Base-by-base conservation (phyloP, 192 early-diverging fungal genomes). In the Coemansia javaensis region DNA sequence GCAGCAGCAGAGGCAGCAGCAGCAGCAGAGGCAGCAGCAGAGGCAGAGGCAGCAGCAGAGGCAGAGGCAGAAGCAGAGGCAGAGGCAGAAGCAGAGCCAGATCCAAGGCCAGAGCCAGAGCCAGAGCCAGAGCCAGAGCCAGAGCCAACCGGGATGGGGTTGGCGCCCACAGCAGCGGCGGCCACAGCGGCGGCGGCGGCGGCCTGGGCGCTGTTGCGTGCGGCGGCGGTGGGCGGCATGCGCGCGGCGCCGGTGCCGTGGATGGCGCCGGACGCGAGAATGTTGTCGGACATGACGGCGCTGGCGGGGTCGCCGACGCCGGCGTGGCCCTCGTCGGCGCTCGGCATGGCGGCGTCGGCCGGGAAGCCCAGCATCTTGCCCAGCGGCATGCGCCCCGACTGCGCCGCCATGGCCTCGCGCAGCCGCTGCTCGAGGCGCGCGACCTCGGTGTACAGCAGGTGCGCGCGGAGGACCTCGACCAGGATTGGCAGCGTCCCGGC, bases 401-500 rank as follows among this genome's bases (percentile, higher is more conserved):
- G 61, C n/a, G 46, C 54, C 38, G 50, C 53, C 42, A 59, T 34
- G 16, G 53, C 60, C 30, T 71, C 63, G 34, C 53, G 50, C n/a
- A 75, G 50, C 44, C 67, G 60, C 28, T 66, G 55, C 54, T 69
- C 73, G n/a, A 69, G 53, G 17, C 50, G 63, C 28, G 54, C 21
- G 17, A 65, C 50, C 30, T 77, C 62, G 4, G 51, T 42, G 38
- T 46, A 52, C n/a, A 62, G 34, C 17, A 78, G 56, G 42, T 74
- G 66, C 7, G 66, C 66, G 36, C 70, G 66, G 43, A 97, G 79
- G 30, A 94, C 81, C 33, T 81, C 81, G 32, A 90, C 78, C n/a
- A 97, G 82, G 31, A 94, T 81, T 7, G 82, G 77, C 17, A 97
- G 79, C 32, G 92, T 80, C 7, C 89, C 89, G 31, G 87, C 91